These are phyloP conservation scores for Fusarium caatingaense DNA, from an alignment of 2,329 filamentous ascomycete species.

Conservation along the genomic window DNA sequence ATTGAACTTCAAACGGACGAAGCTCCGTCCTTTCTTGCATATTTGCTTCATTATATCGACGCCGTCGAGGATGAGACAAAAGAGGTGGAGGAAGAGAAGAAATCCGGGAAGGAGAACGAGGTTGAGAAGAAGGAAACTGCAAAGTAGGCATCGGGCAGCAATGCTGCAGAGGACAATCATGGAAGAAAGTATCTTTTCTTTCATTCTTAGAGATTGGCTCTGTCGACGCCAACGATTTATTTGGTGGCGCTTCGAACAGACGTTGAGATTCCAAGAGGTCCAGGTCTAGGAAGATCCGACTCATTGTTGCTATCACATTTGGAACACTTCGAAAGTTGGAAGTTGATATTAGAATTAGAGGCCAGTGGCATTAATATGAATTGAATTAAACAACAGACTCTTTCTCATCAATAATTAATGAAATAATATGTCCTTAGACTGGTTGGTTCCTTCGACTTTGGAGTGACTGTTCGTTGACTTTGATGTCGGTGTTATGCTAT, in stretches of 20 bases:
- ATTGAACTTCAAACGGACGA: constrained; percentile 20
- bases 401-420: neutral
- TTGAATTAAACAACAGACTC: neutral
- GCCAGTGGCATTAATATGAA: neutral
- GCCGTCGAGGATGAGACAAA: neutral
- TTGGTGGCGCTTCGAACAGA: constrained; percentile 12
- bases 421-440: neutral
- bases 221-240: constrained; percentile 3
- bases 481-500: constrained; percentile 21
- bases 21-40: constrained; percentile 12
- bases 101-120: neutral
- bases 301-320: constrained; percentile 24
- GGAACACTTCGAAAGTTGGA: neutral
- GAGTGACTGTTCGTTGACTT: neutral
- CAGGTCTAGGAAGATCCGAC: constrained; percentile 6
- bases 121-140: constrained; percentile 19
- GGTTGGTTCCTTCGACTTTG: neutral
- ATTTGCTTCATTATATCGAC: constrained; percentile 24
- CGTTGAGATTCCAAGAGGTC: constrained; percentile 9
- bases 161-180: neutral
- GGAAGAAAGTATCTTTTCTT: constrained; percentile 6
- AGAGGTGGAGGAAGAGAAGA: neutral
- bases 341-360: neutral
- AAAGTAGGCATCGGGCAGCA: neutral
- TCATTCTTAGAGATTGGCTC: constrained; percentile 15